These are phyloP conservation scores for Capsella bursapastoris DNA, from an alignment of 345 rosid species.

Conservation along the genomic window DNA sequence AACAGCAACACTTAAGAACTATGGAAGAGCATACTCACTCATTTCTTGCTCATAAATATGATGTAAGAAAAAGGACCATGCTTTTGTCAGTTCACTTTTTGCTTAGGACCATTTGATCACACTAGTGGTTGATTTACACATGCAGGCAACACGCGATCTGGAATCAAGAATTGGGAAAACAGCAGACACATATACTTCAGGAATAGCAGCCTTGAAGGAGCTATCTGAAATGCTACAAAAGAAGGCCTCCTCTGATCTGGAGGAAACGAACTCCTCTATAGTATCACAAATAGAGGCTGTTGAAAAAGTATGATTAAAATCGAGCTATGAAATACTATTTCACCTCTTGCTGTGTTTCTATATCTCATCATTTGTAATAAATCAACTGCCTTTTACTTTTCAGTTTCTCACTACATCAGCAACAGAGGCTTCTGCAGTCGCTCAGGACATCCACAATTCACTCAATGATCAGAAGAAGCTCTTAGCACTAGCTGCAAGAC, in stretches of 20 bases:
- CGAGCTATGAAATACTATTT: slow-evolving; percentile 5
- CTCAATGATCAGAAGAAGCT: slow-evolving; percentile 70
- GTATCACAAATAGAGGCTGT: slow-evolving; percentile 52
- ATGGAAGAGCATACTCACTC: slow-evolving; percentile 75
- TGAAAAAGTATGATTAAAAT: slow-evolving; percentile 59
- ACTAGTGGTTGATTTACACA: slow-evolving; percentile 28
- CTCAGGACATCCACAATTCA: slow-evolving; percentile 56
- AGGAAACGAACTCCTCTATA: slow-evolving; percentile 51
- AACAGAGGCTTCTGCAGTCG: slow-evolving; percentile 61
- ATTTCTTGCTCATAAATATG: slow-evolving; percentile 75
- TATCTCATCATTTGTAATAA: not conserved
- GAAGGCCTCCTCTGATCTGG: slow-evolving; percentile 63
- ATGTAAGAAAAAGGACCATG: slow-evolving; percentile 52
- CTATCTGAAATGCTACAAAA: slow-evolving; percentile 54
- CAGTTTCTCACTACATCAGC: slow-evolving; percentile 65
- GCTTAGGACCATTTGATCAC: slow-evolving; percentile 18
- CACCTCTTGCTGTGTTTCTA: slow-evolving; percentile 3
- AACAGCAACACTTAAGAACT: slow-evolving; percentile 77
- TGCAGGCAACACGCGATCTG: slow-evolving; percentile 69
- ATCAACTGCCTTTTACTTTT: slow-evolving; percentile 13
- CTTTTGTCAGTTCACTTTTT: not conserved
- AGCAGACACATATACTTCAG: slow-evolving; percentile 60
- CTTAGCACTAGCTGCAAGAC: slow-evolving; percentile 59
- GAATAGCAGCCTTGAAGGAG: slow-evolving; percentile 57
- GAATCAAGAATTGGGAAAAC: slow-evolving; percentile 62